Conservation (phyloP, 805 yeast genomes). For the Saccharomyces paradoxus region DNA sequence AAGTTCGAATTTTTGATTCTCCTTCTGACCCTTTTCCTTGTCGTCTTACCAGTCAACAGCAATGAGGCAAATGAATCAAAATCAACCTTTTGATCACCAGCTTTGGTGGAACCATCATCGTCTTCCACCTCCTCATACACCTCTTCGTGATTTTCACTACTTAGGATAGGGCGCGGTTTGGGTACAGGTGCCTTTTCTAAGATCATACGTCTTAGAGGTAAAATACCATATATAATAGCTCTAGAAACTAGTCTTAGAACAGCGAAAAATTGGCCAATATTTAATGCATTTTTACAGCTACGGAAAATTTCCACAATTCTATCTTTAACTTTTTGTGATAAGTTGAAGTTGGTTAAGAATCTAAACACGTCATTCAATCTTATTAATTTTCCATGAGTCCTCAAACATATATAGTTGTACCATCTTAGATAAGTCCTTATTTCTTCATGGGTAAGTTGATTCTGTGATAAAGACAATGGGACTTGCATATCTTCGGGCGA, state of each 20-base stretch:
- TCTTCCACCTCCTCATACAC: conserved; percentile 35
- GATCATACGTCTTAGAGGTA: conserved; percentile 50
- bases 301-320: conserved; percentile 45
- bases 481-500: conserved; percentile 35
- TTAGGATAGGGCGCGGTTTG: conserved; percentile 68
- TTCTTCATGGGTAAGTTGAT: conserved; percentile 69
- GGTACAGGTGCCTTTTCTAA: conserved; percentile 58
- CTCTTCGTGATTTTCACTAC: conserved; percentile 48
- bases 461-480: conserved; percentile 57
- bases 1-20: conserved; percentile 28
- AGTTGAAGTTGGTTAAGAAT: conserved; percentile 69
- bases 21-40: conserved; percentile 34
- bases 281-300: conserved; percentile 48
- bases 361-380: conserved; percentile 68
- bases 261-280: conserved; percentile 88
- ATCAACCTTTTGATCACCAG: conserved; percentile 43
- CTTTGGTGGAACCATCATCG: conserved; percentile 14
- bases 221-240: conserved; percentile 40
- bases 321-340: conserved; percentile 43
- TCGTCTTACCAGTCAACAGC: conserved; percentile 72
- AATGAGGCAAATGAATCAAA: conserved; percentile 81
- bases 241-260: conserved; percentile 73
- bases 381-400: conserved; percentile 60
- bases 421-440: conserved; percentile 81
- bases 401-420: conserved; percentile 77